Evolutionary conservation across 352 stramenopile genomes (phyloP), one percentile per base, ranked within the genome.

Genomic region (Phytophthora brassicae): DNA sequence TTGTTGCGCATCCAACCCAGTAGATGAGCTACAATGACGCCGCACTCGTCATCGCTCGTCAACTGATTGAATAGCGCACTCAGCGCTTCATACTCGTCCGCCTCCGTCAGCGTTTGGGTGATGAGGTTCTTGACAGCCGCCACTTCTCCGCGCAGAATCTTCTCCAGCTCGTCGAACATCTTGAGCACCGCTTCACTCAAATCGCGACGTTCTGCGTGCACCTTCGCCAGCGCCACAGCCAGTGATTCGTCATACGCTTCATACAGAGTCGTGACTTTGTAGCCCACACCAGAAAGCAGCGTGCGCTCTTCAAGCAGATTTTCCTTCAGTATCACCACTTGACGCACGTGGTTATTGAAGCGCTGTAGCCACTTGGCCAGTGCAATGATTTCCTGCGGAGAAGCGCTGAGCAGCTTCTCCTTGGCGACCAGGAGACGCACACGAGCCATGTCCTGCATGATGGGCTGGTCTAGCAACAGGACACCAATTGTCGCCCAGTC

Each of bases 1-100:
- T 77, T 66, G 24, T 72, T 75, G 54, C 78, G 81, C 81, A 90
- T 88, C 79, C 79, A 90, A 4, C 79, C 81, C 4, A 91, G 70
- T 28, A 91, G 36, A 59, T 89, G 84, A 4, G 79, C 75, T 22
- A 89, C 56, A 31, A 89, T 70, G 17, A 89, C 70, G 38, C 74
- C 70, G 31, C 58, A 64, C 31, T 77, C 71, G 9, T 87, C 75
- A 46, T 86, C 77, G n/a, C 50, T 62, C 14, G 61, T 77, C 31
- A 91, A 46, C 48, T 86, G 68, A 39, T 84, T 75, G 57, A 92
- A 90, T 33, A 92, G 56, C 36, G 50, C 70, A 59, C 75, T 86
- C 24, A 92, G n/a, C 12, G 80, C 82, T 16, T 79, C 60, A 42
- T 89, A 89, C 62, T 89, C 82, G 38, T 83, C 53, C 19, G 59